phyloP scores from a whole-genome alignment of 768 basidiomycete genomes.

The Tremella mesenterica region DNA sequence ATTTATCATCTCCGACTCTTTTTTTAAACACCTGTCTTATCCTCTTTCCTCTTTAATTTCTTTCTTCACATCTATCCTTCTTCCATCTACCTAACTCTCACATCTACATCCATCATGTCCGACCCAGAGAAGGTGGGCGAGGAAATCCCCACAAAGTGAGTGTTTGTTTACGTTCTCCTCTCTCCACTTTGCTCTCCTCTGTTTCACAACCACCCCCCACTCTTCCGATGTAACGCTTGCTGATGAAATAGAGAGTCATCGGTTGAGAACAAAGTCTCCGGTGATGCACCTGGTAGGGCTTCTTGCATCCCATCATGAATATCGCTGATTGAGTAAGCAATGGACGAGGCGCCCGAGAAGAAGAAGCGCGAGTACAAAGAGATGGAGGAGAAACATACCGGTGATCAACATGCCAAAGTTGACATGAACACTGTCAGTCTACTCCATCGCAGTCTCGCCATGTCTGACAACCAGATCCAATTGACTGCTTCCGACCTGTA shows the following conservation, averaged over 20 bases:
- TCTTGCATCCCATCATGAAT: not conserved
- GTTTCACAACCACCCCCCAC: not conserved
- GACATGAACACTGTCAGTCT: constrained; percentile 39
- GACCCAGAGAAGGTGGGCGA: constrained; percentile 32
- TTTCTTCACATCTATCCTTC: constrained; percentile 6
- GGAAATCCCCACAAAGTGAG: constrained; percentile 39
- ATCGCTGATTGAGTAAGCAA: constrained; percentile 1
- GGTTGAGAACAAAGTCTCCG: constrained; percentile 18
- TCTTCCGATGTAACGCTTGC: constrained; percentile 1
- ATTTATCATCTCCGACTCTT: not conserved
- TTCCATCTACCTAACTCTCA: not conserved
- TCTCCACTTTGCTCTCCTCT: no score
- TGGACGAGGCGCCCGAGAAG: constrained; percentile 23
- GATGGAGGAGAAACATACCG: constrained; percentile 39
- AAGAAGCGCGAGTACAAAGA: constrained; percentile 44
- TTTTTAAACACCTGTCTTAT: not conserved
- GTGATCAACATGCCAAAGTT: constrained; percentile 37
- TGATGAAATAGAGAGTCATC: constrained; percentile 18
- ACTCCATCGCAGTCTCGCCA: not conserved
- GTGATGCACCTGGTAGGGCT: constrained; percentile 24
- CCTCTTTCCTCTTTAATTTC: constrained; percentile 4
- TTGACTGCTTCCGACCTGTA: constrained; percentile 51
- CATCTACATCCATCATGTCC: constrained; percentile 14
- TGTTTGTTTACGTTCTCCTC: not conserved
- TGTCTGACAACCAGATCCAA: constrained; percentile 30